A percentile compares a stretch with the other conserved stretches of the same genome.
Evolutionary conservation across 208 protist species (phyloP).

Genomic region (Borovskyia barvae): DNA sequence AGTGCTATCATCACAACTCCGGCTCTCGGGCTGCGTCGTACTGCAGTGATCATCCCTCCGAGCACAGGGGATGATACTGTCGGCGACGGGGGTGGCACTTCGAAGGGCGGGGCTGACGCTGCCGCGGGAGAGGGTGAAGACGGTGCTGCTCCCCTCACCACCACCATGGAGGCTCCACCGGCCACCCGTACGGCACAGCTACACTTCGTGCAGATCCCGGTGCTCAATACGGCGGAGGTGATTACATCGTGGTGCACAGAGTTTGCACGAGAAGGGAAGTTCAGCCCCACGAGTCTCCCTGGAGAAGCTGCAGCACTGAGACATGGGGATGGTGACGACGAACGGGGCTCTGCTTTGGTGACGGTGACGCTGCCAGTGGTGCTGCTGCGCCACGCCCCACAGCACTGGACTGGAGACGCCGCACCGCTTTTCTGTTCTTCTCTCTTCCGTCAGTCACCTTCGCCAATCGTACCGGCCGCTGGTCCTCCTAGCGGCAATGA

Average conservation of each 20-base stretch:
- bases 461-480: too few species aligned
- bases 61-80: background rate
- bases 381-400: constrained; percentile 23
- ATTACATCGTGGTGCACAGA: constrained; percentile 9
- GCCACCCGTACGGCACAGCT: constrained; percentile 45
- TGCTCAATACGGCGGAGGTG: constrained; percentile 17
- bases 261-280: background rate
- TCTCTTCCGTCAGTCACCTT: too few species aligned
- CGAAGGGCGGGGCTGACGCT: background rate
- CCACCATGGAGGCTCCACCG: constrained; percentile 12
- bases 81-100: background rate
- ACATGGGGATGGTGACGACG: background rate
- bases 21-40: constrained; percentile 31
- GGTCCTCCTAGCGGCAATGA: background rate
- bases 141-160: constrained; percentile 10
- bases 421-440: too few species aligned
- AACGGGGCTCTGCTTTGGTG: constrained; percentile 4
- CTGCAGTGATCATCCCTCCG: constrained; percentile 17
- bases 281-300: too few species aligned
- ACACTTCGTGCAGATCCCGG: constrained; percentile 30
- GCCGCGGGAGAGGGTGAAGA: constrained; percentile 1
- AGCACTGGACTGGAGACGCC: constrained; percentile 9
- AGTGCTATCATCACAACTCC: constrained; percentile 55
- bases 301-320: too few species aligned
- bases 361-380: constrained; percentile 11